phyloP scores from a whole-genome alignment of 1,284 basidiomycete genomes.

The Austroboletus olivaceoglutinosus region DNA sequence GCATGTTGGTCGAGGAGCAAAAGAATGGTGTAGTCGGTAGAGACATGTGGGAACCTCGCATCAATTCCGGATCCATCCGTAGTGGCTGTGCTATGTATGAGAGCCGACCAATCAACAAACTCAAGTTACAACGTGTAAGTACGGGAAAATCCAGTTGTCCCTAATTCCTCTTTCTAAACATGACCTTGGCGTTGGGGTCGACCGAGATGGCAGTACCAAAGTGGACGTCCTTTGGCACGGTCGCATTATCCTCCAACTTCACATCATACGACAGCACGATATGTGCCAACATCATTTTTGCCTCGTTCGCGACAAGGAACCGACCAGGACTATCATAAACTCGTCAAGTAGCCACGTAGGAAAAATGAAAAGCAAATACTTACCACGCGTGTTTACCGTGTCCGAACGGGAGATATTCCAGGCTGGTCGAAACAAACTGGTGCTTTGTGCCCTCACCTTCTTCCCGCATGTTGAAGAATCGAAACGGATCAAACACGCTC shows the following conservation, averaged over 20 bases:
- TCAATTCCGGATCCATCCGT: conserved; percentile 18
- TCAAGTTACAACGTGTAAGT: background rate
- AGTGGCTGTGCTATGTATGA: conserved; percentile 4
- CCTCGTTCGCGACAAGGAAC: conserved; percentile 29
- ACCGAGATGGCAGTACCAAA: background rate
- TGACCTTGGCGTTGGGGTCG: background rate
- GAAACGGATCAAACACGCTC: conserved; percentile 32
- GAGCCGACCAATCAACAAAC: background rate
- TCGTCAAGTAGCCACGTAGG: background rate
- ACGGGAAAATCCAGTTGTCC: no score
- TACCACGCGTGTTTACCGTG: conserved; percentile 21
- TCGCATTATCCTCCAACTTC: conserved; percentile 22
- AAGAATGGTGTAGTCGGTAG: background rate
- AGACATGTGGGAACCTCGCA: conserved; percentile 9
- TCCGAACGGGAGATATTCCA: conserved; percentile 20
- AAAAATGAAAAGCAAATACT: background rate
- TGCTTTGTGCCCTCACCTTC: conserved; percentile 16
- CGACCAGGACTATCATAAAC: conserved; percentile 30
- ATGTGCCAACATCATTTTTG: conserved; percentile 32
- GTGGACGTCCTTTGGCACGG: conserved; percentile 22
- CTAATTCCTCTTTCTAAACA: conserved; percentile 8
- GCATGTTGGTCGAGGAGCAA: conserved; percentile 34
- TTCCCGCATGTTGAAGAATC: conserved; percentile 26
- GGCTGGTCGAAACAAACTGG: conserved; percentile 15
- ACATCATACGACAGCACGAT: conserved; percentile 29